Evolutionary conservation across 345 rosid species (phyloP), one percentile per base, ranked within the genome.

Genomic region (Carallia pectinifolia): DNA sequence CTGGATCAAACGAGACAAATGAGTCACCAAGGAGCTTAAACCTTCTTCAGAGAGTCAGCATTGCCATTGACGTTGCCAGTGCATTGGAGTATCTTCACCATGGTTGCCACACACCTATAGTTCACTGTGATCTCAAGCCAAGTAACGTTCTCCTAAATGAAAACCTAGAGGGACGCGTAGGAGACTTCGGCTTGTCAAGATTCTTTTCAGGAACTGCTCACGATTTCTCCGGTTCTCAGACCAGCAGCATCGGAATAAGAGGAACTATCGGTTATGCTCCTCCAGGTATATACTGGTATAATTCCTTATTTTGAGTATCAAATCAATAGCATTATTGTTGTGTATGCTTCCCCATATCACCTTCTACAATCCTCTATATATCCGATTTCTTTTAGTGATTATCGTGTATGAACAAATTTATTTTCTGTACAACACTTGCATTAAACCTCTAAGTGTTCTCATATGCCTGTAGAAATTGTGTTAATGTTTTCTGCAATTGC

Each of bases 41-140:
- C 12, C 38, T 73, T 17, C 29, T 66, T 13, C 71, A 67, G 18
- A 73, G 71, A 53, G 38, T 72, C 2, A 66, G 27, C 39, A 58
- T 72, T 15, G 66, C 76, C 38, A 65, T 47, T n/a, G 77, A 73
- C 17, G 55, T 61, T 8, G 53, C 77, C 8, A 17, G 29, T 30
- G 72, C 72, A 2, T 30, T 74, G 1, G 72, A 74, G 36, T 74
- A 74, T 40, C 77, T 67, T 7, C 68, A 67, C n/a, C 27, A 53
- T 6, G 68, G 64, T 50, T 39, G 12, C 18, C 12, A 54, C 13
- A 67, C 63, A 5, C 58, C 71, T 12, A 61, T 67, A 6, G 19
- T 62, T 38, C 72, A 74, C 18, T 62, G 58, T 33, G 68, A 74
- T 61, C 63, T 74, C n/a, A 74, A 67, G 68, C 72, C 64, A 7